A percentile compares a stretch with the other conserved stretches of the same genome.
phyloP scores from a whole-genome alignment of 2,329 filamentous ascomycete species.

The Trichoderma semiorbis region DNA sequence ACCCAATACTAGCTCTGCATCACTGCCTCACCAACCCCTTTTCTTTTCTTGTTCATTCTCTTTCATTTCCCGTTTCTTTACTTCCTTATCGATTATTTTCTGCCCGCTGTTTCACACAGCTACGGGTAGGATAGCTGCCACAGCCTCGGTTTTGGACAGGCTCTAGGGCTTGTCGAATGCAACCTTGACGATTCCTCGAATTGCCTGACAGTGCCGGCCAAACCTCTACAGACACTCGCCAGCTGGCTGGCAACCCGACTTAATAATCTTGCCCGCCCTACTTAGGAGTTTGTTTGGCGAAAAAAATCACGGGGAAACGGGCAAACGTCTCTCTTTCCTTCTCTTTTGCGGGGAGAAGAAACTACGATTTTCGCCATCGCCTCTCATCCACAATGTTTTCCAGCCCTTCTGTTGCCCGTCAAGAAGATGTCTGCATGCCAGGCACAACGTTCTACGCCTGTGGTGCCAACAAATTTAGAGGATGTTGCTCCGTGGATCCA shows the following conservation, averaged over 20 bases:
- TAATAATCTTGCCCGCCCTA: neutral
- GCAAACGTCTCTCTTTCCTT: neutral
- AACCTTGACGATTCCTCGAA: neutral
- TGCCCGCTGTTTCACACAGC: neutral
- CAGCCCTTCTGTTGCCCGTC: neutral
- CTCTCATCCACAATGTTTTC: neutral
- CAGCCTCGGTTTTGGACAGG: neutral
- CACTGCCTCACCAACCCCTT: neutral
- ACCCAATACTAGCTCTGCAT: neutral
- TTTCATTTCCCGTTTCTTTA: neutral
- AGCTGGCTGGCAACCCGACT: neutral
- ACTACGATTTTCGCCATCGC: neutral
- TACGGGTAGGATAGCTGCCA: neutral
- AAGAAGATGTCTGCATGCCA: constrained; percentile 27
- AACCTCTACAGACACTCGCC: neutral
- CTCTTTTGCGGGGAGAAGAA: neutral
- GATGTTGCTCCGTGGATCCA: constrained; percentile 46
- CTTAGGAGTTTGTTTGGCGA: neutral
- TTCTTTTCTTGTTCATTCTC: neutral
- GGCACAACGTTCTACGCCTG: constrained; percentile 39
- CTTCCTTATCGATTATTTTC: neutral
- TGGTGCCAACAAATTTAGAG: constrained; percentile 34
- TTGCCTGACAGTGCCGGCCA: neutral
- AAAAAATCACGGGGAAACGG: neutral
- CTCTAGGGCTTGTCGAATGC: neutral